Evolutionary conservation across 345 rosid genomes (phyloP).

Genomic region (Sonneratia alba): DNA sequence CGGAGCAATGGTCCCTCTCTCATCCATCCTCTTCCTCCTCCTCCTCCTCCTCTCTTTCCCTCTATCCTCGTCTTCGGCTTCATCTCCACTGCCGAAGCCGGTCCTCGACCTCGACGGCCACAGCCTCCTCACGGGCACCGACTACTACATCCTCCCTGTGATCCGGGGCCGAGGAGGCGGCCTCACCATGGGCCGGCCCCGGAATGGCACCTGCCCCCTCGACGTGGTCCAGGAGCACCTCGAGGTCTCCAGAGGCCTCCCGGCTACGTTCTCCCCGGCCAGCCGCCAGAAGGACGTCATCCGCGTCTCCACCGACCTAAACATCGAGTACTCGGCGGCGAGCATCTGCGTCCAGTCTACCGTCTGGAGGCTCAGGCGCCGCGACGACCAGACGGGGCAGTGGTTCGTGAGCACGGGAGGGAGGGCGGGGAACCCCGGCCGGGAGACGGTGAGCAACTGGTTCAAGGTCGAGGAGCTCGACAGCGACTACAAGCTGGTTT

Average conservation of each 20-base stretch:
- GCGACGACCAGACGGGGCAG: conserved; percentile 26
- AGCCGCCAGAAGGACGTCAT: conserved; percentile 14
- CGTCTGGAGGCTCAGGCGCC: conserved; percentile 32
- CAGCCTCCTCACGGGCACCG: conserved; percentile 11
- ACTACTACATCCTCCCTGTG: conserved; percentile 27
- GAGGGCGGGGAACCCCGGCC: conserved; percentile 49
- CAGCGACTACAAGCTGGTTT: conserved; percentile 43
- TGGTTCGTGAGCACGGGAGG: conserved; percentile 45
- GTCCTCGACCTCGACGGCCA: conserved; percentile 22
- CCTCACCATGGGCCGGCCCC: conserved; percentile 17
- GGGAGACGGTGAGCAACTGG: conserved; percentile 37
- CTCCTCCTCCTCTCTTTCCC: background rate
- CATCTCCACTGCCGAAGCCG: conserved; percentile 5
- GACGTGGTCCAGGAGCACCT: conserved; percentile 21
- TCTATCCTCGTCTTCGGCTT: conserved; percentile 15
- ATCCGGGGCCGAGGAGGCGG: conserved; percentile 27
- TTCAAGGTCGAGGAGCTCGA: conserved; percentile 46
- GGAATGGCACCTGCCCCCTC: conserved; percentile 20
- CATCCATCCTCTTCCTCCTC: too few relatives aligned
- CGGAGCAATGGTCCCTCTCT: too few relatives aligned
- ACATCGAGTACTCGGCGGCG: conserved; percentile 31
- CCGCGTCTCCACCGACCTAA: conserved; percentile 28
- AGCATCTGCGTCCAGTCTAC: conserved; percentile 41
- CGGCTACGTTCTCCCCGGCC: conserved; percentile 21
- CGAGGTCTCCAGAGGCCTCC: conserved; percentile 22